These are phyloP conservation scores for Peziza echinospora DNA, from an alignment of 495 filamentous ascomycete species.

Conservation along the genomic window DNA sequence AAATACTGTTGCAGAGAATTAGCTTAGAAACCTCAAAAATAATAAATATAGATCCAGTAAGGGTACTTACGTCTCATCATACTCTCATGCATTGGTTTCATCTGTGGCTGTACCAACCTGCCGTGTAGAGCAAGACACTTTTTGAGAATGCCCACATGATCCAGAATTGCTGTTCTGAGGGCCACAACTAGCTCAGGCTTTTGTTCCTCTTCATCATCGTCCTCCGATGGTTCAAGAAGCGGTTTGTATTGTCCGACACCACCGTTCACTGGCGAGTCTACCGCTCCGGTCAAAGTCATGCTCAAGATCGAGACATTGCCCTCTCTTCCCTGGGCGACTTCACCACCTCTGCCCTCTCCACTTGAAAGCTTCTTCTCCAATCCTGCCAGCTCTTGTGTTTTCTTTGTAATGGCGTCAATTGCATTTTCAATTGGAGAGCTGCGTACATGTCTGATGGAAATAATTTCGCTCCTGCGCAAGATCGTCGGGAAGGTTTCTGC, in stretches of 20 bases:
- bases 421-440: conserved; percentile 65
- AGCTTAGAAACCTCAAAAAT: conserved; percentile 1
- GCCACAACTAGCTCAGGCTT: conserved; percentile 47
- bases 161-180: conserved; percentile 63
- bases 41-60: conserved; percentile 1
- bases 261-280: conserved; percentile 22
- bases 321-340: conserved; percentile 28
- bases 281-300: conserved; percentile 25
- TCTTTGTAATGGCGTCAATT: conserved; percentile 73
- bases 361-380: conserved; percentile 56
- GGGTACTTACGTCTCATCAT: conserved; percentile 11
- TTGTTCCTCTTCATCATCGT: conserved; percentile 27
- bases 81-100: conserved; percentile 14
- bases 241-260: conserved; percentile 18
- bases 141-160: conserved; percentile 74
- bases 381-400: conserved; percentile 60
- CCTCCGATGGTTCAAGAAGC: conserved; percentile 19
- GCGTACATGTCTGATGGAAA: conserved; percentile 39
- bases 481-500: conserved; percentile 83
- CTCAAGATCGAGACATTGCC: conserved; percentile 45
- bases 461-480: conserved; percentile 65
- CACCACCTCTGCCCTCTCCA: conserved; percentile 47
- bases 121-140: conserved; percentile 43
- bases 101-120: conserved; percentile 10
- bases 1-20: conserved; percentile 33